Percentiles rank a stretch among this genome's conserved stretches.
phyloP scores from a whole-genome alignment of 164 flowering plant species.

The Platanus orientalis region DNA sequence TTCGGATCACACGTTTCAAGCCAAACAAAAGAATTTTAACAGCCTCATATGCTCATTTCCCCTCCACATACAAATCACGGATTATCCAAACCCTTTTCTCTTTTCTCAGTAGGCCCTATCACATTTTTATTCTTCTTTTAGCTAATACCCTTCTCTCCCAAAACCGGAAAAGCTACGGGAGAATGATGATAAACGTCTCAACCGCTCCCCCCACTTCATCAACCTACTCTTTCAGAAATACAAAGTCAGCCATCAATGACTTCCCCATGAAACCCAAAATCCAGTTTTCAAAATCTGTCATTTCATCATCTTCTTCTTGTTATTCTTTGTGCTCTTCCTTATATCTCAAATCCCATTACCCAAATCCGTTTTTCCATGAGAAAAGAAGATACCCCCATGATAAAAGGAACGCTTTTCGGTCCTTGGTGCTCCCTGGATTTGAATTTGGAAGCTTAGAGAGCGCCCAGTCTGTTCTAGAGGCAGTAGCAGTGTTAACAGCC shows the following conservation, averaged over 20 bases:
- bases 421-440: constrained; percentile 48
- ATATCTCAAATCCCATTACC: constrained; percentile 19
- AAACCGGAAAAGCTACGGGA: not conserved
- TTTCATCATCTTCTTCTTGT: constrained; percentile 11
- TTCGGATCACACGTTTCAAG: no score
- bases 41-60: no score
- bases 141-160: not conserved
- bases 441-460: constrained; percentile 52
- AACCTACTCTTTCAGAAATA: constrained; percentile 26
- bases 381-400: constrained; percentile 25
- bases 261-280: constrained; percentile 28
- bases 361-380: constrained; percentile 22
- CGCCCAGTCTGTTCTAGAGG: constrained; percentile 75
- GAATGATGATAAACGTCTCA: not conserved
- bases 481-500: constrained; percentile 71
- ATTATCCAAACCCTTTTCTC: no score
- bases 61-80: no score
- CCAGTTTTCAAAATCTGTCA: constrained; percentile 20
- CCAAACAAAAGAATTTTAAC: no score
- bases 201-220: not conserved
- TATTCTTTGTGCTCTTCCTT: constrained; percentile 12
- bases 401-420: constrained; percentile 29
- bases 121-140: not conserved
- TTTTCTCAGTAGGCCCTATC: not conserved
- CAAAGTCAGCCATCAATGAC: constrained; percentile 28